These are phyloP conservation scores for Ballota nigra DNA, from an alignment of 257 asterid species.

Conservation along the genomic window DNA sequence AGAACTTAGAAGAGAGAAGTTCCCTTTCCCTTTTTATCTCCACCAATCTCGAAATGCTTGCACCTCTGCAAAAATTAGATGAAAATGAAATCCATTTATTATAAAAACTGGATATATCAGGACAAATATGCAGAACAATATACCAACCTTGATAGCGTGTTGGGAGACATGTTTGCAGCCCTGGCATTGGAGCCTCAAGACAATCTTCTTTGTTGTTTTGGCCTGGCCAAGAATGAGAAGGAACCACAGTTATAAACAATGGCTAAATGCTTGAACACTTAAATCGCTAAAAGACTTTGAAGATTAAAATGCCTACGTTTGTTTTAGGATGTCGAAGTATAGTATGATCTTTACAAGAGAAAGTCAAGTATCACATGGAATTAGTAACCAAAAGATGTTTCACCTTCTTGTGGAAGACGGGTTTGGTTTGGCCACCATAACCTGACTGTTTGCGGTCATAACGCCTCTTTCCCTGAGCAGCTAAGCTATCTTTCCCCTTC, in stretches of 20 bases:
- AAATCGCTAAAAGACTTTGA: background rate
- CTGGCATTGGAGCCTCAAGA: conserved; percentile 49
- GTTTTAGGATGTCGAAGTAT: background rate
- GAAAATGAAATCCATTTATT: background rate
- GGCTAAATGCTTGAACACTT: background rate
- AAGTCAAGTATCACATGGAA: background rate
- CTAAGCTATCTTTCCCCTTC: conserved; percentile 49
- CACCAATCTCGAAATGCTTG: conserved; percentile 48
- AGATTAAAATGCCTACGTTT: background rate
- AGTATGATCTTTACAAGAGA: background rate
- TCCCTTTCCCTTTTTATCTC: conserved; percentile 48
- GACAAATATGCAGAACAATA: background rate
- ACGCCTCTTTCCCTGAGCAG: conserved; percentile 46
- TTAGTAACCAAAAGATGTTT: background rate
- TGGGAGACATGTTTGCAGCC: conserved; percentile 44
- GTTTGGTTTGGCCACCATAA: too few species aligned
- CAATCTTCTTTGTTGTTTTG: conserved; percentile 47
- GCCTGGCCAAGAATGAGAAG: conserved; percentile 28
- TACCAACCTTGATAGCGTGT: conserved; percentile 38
- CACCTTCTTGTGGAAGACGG: conserved; percentile 52
- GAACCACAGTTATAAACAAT: background rate
- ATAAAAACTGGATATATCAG: background rate
- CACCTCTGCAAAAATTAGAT: conserved; percentile 32
- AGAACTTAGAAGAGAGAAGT: conserved; percentile 34
- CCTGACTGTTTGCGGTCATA: conserved; percentile 49